Conservation (phyloP, 768 basidiomycete genomes). For the Mycena latifolia region DNA sequence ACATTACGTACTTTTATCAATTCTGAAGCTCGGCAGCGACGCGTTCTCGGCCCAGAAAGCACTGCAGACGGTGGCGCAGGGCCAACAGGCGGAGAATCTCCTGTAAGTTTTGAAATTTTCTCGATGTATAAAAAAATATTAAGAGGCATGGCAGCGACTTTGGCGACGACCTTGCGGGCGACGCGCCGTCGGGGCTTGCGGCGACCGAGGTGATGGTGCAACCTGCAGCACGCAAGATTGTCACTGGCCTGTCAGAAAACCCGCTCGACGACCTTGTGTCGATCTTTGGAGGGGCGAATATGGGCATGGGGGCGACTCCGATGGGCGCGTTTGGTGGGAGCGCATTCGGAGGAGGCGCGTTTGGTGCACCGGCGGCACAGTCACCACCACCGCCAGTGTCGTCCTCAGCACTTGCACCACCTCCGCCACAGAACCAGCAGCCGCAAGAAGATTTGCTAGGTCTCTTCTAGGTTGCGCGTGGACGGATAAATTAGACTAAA, state of each 20-base stretch:
- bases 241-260: constrained; percentile 86
- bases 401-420: constrained; percentile 19
- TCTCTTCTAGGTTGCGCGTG: constrained; percentile 56
- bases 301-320: constrained; percentile 39
- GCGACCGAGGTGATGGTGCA: constrained; percentile 81
- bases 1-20: constrained; percentile 30
- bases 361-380: not conserved
- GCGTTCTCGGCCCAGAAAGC: constrained; percentile 83
- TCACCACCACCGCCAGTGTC: constrained; percentile 14
- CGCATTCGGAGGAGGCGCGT: constrained; percentile 9
- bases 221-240: constrained; percentile 78
- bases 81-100: constrained; percentile 94
- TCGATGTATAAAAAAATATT: constrained; percentile 3
- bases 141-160: constrained; percentile 68
- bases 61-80: constrained; percentile 90
- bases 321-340: constrained; percentile 20
- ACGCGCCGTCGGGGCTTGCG: constrained; percentile 81
- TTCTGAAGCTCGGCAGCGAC: constrained; percentile 56
- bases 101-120: constrained; percentile 60
- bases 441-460: constrained; percentile 68
- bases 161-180: constrained; percentile 74
- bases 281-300: constrained; percentile 78
- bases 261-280: constrained; percentile 95
- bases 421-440: constrained; percentile 43
- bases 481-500: constrained; percentile 10